Conservation (phyloP, 176 grass and related monocot species). For the Oropetium thomaeum region DNA sequence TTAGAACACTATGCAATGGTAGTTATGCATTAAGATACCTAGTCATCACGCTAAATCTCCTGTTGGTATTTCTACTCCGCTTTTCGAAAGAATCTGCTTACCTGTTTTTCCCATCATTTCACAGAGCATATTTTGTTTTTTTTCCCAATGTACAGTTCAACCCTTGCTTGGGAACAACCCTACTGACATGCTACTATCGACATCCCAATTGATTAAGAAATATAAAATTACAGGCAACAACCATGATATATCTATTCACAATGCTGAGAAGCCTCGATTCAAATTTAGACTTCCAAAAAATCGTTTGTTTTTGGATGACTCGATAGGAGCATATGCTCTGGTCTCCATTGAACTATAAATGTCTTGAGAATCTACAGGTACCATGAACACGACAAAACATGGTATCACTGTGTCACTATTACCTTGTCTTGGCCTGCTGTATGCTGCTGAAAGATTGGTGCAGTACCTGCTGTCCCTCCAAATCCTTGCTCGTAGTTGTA, state of each 20-base stretch:
- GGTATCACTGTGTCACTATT: constrained; percentile 19
- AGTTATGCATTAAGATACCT: constrained; percentile 29
- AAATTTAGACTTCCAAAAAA: constrained; percentile 17
- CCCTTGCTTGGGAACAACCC: neutral
- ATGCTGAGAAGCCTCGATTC: neutral
- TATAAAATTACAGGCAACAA: neutral
- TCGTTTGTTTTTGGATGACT: neutral
- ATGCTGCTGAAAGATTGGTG: constrained; percentile 47
- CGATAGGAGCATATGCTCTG: constrained; percentile 6
- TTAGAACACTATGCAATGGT: constrained; percentile 27
- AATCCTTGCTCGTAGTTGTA: constrained; percentile 53
- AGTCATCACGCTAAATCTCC: constrained; percentile 15
- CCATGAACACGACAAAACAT: constrained; percentile 22
- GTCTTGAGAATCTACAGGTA: neutral
- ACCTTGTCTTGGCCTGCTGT: constrained; percentile 52
- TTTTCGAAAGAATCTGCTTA: constrained; percentile 25
- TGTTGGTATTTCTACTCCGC: constrained; percentile 11
- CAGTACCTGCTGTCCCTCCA: constrained; percentile 25
- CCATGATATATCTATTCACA: neutral
- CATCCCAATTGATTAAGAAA: constrained; percentile 8
- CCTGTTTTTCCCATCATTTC: neutral
- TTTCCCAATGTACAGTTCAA: constrained; percentile 21
- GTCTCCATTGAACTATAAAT: constrained; percentile 10
- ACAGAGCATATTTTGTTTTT: constrained; percentile 16
- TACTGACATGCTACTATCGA: constrained; percentile 2